Base-by-base conservation (phyloP, 139 green algal species). In the Pycnococcus provasolii region DNA sequence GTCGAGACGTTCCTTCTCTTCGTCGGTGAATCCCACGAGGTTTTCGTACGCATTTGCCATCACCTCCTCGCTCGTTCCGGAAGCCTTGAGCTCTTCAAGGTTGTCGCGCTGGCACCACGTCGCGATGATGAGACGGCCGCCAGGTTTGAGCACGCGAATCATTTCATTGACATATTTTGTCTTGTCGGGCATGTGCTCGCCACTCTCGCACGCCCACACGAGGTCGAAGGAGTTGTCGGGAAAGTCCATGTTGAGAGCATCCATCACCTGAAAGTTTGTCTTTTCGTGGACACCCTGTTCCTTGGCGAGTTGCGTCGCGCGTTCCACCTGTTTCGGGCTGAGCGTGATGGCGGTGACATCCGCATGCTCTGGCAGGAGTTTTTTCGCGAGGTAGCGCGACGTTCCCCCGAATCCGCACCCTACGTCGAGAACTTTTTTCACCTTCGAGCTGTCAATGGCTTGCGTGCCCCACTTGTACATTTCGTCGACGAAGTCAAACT, bases 111-210 rank as follows among this genome's bases (percentile, higher is more conserved):
- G 91, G 78, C 91, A 97, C 90, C 90, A 96, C 11, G 84, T 92
- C 4, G 91, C 89, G 45, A 85, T 78, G 46, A 81, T 75, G 48
- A 85, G 77, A 4, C 54, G 60, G 86, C 91, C 26, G 11, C 91
- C 89, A 26, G 90, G 90, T 62, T 89, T 89, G 3, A 96, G 84
- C 60, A 95, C 89, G 1, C 90, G 83, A 4, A 82, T 79, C 90
- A 96, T 96, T 72, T 94, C 85, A 61, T 91, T 76, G 26, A 96
- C 83, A 64, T 96, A 96, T 70, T 85, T 84, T 58, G 83, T 86
- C 82, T 98, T 98, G 85, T 97, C 89, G 2, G 92, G 92, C 92
- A 98, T 98, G 83, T 98, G 92, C 83, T 98, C 92, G 2, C 92
- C 92, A 9, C 68, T 86, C 83, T 98, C 92, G 67, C 94, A 96